Percentiles rank a stretch among this genome's conserved stretches.
Evolutionary conservation across 225 moss, liverwort and hornwort genomes (phyloP).

Genomic region (Rhytidiadelphus loreus): DNA sequence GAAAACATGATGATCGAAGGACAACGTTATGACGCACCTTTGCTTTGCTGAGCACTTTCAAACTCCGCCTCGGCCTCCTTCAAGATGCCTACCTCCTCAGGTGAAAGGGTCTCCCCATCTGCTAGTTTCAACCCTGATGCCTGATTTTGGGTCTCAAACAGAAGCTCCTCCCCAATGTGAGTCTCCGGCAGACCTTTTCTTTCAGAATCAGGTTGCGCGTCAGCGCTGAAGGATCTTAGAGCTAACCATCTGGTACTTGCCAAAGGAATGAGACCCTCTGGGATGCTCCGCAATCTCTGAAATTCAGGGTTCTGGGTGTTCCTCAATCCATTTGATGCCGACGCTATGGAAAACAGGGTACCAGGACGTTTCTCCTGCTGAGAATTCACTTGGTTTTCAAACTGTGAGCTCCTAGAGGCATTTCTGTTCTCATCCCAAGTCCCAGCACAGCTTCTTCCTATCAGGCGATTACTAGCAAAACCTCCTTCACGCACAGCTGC

Average conservation of each 20-base stretch:
- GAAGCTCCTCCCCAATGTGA: constrained; percentile 35
- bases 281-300: not conserved
- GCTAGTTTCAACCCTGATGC: constrained; percentile 16
- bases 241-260: not conserved
- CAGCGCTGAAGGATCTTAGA: constrained; percentile 23
- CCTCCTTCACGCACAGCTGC: constrained; percentile 11
- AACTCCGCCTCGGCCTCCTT: constrained; percentile 41
- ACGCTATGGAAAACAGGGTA: not conserved
- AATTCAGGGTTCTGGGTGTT: not conserved
- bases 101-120: constrained; percentile 21
- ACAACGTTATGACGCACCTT: constrained; percentile 3
- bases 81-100: constrained; percentile 26
- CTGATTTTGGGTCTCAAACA: constrained; percentile 2
- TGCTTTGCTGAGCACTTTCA: constrained; percentile 28
- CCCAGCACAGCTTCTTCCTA: not conserved
- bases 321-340: not conserved
- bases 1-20: not conserved
- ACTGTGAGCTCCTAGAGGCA: not conserved
- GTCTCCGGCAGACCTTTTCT: constrained; percentile 27
- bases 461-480: not conserved
- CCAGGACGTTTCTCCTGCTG: not conserved
- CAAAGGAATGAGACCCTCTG: not conserved
- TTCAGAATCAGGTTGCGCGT: constrained; percentile 5
- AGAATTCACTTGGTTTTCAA: not conserved
- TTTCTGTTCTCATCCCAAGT: not conserved